Conservation (phyloP, 2,329 filamentous ascomycete genomes). For the Venturia aucupariae region DNA sequence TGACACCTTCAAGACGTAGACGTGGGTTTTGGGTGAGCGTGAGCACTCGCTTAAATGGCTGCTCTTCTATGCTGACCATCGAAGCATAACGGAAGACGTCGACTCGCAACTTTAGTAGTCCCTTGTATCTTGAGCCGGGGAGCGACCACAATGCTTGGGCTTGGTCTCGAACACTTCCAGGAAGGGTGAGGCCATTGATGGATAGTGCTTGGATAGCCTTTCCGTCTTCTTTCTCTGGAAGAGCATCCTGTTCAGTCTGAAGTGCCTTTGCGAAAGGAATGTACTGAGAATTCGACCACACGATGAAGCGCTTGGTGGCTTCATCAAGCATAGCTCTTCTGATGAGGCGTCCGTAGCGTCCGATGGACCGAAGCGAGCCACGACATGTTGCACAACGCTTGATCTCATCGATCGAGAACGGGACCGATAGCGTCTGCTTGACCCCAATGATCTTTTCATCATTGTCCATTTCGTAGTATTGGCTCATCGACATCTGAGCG, state of each 20-base stretch:
- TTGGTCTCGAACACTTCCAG: neutral
- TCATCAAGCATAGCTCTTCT: constrained; percentile 31
- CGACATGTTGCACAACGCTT: constrained; percentile 27
- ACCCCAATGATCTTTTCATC: constrained; percentile 22
- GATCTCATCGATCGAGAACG: constrained; percentile 19
- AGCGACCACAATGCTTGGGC: neutral
- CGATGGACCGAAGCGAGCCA: constrained; percentile 24
- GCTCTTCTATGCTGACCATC: constrained; percentile 36
- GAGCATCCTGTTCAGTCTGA: neutral
- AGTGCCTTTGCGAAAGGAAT: neutral
- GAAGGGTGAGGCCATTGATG: neutral
- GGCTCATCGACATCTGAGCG: constrained; percentile 21
- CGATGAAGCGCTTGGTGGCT: constrained; percentile 29
- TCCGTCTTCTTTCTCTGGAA: neutral
- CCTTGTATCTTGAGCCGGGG: neutral
- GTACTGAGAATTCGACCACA: constrained; percentile 14
- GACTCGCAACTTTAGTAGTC: neutral
- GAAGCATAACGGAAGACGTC: constrained; percentile 18
- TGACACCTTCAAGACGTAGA: constrained; percentile 21
- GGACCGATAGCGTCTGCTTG: neutral
- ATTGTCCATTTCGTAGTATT: constrained; percentile 20
- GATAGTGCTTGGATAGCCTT: neutral
- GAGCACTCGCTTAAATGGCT: constrained; percentile 41
- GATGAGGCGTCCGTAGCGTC: constrained; percentile 30
- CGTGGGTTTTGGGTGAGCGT: constrained; percentile 36